Conservation (phyloP, 345 rosid genomes). For the Eucalyptus polybractea region DNA sequence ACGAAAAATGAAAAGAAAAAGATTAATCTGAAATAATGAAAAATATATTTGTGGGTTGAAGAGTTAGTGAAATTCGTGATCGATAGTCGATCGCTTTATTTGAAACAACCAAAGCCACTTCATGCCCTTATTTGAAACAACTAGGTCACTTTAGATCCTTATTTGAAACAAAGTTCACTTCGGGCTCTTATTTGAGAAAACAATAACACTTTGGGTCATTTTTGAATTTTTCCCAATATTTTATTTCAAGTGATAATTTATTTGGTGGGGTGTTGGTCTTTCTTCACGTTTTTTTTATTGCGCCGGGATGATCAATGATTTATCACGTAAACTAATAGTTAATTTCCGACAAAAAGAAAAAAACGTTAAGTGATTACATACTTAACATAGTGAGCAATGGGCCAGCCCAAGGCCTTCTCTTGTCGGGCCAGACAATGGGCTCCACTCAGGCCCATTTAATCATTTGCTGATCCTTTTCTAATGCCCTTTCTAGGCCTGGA, state of each 20-base stretch:
- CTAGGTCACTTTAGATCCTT: rapidly evolving
- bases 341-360: background rate
- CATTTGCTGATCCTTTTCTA: too few relatives aligned
- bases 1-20: too few relatives aligned
- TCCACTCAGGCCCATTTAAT: background rate
- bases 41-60: too few relatives aligned
- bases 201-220: too few relatives aligned
- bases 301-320: background rate
- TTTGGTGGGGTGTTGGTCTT: background rate
- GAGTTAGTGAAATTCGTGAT: too few relatives aligned
- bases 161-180: too few relatives aligned
- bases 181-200: rapidly evolving
- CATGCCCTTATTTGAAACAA: too few relatives aligned
- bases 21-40: too few relatives aligned
- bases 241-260: background rate
- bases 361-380: background rate
- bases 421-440: background rate
- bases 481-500: background rate
- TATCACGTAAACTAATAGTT: background rate
- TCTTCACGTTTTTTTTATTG: background rate
- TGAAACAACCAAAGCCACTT: too few relatives aligned
- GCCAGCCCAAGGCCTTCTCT: background rate
- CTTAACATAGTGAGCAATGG: background rate
- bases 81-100: too few relatives aligned
- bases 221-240: background rate